A percentile compares a stretch with the other conserved stretches of the same genome.
Conservation (phyloP, 2,329 filamentous ascomycete species). For the Fusarium nematophilum region DNA sequence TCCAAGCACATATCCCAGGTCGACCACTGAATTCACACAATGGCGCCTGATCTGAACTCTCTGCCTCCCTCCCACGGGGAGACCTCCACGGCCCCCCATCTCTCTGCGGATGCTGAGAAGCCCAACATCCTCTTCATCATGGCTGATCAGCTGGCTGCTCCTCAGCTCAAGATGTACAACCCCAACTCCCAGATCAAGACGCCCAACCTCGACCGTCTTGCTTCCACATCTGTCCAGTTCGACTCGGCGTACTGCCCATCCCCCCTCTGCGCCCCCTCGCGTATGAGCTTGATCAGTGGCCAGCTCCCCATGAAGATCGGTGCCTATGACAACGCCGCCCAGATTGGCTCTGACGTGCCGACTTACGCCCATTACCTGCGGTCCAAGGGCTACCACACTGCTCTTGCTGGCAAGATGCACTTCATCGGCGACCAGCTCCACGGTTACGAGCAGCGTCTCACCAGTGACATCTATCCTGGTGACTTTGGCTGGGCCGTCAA, state of each 20-base stretch:
- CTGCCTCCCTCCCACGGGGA: constrained; percentile 65
- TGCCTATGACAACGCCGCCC: constrained; percentile 90
- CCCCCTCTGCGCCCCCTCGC: constrained; percentile 89
- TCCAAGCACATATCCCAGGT: background rate
- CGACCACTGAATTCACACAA: constrained; percentile 46
- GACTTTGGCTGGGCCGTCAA: constrained; percentile 96
- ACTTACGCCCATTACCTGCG: constrained; percentile 95
- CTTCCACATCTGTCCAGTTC: constrained; percentile 86
- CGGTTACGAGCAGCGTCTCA: constrained; percentile 91
- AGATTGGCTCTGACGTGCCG: constrained; percentile 84
- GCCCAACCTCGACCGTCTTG: constrained; percentile 86
- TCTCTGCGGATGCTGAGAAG: constrained; percentile 43
- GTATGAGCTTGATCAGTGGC: constrained; percentile 94
- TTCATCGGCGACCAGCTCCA: constrained; percentile 96
- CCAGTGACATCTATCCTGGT: constrained; percentile 94
- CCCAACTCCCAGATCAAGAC: constrained; percentile 90
- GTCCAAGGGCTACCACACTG: constrained; percentile 86
- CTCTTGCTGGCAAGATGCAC: constrained; percentile 95
- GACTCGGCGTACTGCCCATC: constrained; percentile 95
- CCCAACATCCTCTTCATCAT: constrained; percentile 80
- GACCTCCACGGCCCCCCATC: constrained; percentile 30
- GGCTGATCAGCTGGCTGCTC: constrained; percentile 94
- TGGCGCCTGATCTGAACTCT: constrained; percentile 82
- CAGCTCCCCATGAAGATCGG: constrained; percentile 92
- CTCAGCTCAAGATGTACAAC: constrained; percentile 92